Percentiles rank a stretch among this genome's conserved stretches.
These are phyloP conservation scores for Fusarium sp. DNA, from an alignment of 2,329 filamentous ascomycete species.

Conservation along the genomic window DNA sequence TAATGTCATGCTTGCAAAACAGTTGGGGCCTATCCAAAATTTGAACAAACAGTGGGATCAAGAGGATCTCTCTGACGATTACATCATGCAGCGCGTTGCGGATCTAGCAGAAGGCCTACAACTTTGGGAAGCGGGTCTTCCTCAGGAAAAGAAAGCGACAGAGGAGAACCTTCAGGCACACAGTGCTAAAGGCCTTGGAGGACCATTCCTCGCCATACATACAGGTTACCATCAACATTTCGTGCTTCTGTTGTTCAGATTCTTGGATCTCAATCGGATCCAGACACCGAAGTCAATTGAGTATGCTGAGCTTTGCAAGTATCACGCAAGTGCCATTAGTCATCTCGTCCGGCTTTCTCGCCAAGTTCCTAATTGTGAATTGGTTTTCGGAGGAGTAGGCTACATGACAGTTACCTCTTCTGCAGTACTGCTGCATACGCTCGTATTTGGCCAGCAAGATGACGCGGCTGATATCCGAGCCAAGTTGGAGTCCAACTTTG, in stretches of 20 bases:
- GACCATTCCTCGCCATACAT: conserved; percentile 19
- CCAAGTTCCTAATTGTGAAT: conserved; percentile 11
- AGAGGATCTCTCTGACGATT: conserved; percentile 7
- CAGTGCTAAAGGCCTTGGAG: conserved; percentile 11
- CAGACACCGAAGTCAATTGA: conserved; percentile 14
- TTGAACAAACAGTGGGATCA: conserved; percentile 17
- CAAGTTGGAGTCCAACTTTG: conserved; percentile 14
- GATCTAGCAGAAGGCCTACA: conserved; percentile 6
- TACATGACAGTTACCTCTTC: conserved; percentile 19
- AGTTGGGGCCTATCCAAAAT: conserved; percentile 11
- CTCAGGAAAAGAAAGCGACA: conserved; percentile 12
- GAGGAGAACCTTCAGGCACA: conserved; percentile 14
- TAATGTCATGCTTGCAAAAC: conserved; percentile 18
- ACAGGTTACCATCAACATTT: conserved; percentile 21
- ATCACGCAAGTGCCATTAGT: conserved; percentile 9
- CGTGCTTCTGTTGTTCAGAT: conserved; percentile 7
- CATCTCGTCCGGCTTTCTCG: conserved; percentile 10
- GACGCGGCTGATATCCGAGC: conserved; percentile 13
- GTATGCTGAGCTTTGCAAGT: conserved; percentile 15
- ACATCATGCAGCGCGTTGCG: conserved; percentile 15
- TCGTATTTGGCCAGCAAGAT: conserved; percentile 12
- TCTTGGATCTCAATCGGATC: conserved; percentile 7
- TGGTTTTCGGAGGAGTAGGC: conserved; percentile 15
- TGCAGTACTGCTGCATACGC: conserved; percentile 10
- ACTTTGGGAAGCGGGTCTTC: conserved; percentile 8